phyloP scores from a whole-genome alignment of 2,329 filamentous ascomycete species.

The Nannizzia gypsea region DNA sequence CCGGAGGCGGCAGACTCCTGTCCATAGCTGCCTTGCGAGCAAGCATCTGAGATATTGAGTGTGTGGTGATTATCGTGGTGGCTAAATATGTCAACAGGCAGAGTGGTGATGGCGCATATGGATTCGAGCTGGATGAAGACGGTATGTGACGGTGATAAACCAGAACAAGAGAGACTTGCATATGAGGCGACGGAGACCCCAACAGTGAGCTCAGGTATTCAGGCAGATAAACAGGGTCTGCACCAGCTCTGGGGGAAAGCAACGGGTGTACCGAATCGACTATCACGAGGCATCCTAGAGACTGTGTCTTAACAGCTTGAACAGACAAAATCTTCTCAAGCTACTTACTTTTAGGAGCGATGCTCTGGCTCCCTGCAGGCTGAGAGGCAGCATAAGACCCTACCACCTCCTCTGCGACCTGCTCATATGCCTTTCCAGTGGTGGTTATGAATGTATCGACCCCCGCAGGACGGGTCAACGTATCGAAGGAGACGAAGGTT shows the following conservation, averaged over 20 bases:
- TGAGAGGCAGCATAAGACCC: slow-evolving; percentile 20
- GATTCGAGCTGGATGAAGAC: slow-evolving; percentile 27
- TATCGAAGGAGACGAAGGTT: slow-evolving; percentile 68
- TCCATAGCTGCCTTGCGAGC: slow-evolving; percentile 63
- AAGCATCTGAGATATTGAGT: slow-evolving; percentile 62
- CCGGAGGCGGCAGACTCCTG: slow-evolving; percentile 61
- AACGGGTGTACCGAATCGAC: slow-evolving; percentile 70
- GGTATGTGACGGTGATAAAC: slow-evolving; percentile 77
- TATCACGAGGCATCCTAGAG: slow-evolving; percentile 57
- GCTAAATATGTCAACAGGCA: slow-evolving; percentile 69
- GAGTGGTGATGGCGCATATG: slow-evolving; percentile 53
- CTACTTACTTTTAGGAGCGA: background rate
- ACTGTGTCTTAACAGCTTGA: background rate
- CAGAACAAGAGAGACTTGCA: slow-evolving; percentile 56
- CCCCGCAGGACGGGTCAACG: slow-evolving; percentile 50
- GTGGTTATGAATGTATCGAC: slow-evolving; percentile 58
- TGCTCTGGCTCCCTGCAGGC: background rate
- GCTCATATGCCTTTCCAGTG: slow-evolving; percentile 45
- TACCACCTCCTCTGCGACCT: slow-evolving; percentile 50
- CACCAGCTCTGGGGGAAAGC: slow-evolving; percentile 20
- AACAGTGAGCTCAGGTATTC: slow-evolving; percentile 60
- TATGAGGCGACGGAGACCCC: slow-evolving; percentile 36
- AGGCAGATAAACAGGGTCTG: slow-evolving; percentile 47
- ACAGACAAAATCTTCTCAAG: background rate
- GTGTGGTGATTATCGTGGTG: slow-evolving; percentile 68